phyloP scores from a whole-genome alignment of 2,329 filamentous ascomycete genomes.

The Alternaria metachromatica region DNA sequence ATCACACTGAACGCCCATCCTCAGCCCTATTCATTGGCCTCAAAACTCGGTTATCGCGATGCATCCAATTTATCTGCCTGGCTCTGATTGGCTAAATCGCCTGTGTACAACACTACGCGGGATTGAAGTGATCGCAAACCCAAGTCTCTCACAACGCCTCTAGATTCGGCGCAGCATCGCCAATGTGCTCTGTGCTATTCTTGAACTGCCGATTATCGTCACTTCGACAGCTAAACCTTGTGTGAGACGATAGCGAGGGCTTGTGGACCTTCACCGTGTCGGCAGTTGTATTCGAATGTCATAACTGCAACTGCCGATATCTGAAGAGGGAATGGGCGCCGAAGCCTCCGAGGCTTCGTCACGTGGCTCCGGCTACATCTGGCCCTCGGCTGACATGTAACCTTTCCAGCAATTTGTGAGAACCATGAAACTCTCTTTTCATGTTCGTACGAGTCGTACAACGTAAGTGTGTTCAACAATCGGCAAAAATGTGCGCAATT shows the following conservation, averaged over 20 bases:
- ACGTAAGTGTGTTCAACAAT: neutral
- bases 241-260: slow-evolving; percentile 10
- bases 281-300: slow-evolving; percentile 25
- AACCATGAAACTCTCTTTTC: neutral
- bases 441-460: neutral
- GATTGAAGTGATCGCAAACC: slow-evolving; percentile 4
- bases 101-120: neutral
- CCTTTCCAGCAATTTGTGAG: neutral
- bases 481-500: neutral
- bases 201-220: slow-evolving; percentile 24
- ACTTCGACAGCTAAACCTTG: slow-evolving; percentile 13
- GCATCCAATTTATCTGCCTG: neutral
- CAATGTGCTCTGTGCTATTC: slow-evolving; percentile 10
- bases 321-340: neutral
- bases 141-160: slow-evolving; percentile 1
- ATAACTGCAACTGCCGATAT: slow-evolving; percentile 26
- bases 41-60: slow-evolving; percentile 4
- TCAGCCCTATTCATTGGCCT: slow-evolving; percentile 8
- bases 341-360: slow-evolving; percentile 2
- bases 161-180: neutral
- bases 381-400: neutral
- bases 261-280: slow-evolving; percentile 13
- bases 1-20: slow-evolving; percentile 5
- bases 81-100: neutral
- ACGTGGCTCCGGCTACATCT: slow-evolving; percentile 2